These are phyloP conservation scores for Cercis canadensis DNA, from an alignment of 306 rosid genomes.

Conservation along the genomic window DNA sequence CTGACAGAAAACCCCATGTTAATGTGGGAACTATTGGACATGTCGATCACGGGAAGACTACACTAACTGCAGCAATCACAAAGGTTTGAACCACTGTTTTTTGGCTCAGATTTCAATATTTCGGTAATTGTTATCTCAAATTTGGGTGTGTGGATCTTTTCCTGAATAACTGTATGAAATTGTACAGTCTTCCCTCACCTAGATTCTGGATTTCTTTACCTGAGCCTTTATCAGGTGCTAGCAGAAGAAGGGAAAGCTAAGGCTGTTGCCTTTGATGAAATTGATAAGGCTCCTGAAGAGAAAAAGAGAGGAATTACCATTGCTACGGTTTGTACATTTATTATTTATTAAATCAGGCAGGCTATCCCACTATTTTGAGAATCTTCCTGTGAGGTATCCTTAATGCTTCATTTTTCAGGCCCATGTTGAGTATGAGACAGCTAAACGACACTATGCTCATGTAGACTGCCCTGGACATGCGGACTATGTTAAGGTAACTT, in stretches of 20 bases:
- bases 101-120: neutral
- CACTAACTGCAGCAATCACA: slow-evolving; percentile 69
- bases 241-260: slow-evolving; percentile 95
- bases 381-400: neutral
- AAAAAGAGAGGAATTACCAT: slow-evolving; percentile 94
- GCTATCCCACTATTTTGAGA: neutral
- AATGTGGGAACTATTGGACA: slow-evolving; percentile 74
- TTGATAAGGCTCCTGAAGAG: slow-evolving; percentile 99
- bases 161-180: neutral
- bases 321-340: slow-evolving; percentile 69
- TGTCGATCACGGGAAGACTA: slow-evolving; percentile 73
- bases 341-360: slow-evolving; percentile 1
- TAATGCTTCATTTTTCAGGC: slow-evolving; percentile 57
- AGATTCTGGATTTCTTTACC: slow-evolving; percentile 8
- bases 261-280: slow-evolving; percentile 89
- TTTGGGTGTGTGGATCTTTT: neutral
- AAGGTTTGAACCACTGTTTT: slow-evolving; percentile 47
- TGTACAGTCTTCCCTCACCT: neutral
- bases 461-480: slow-evolving; percentile 98
- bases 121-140: neutral
- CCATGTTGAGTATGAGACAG: slow-evolving; percentile 91
- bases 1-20: slow-evolving; percentile 63
- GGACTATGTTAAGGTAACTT: slow-evolving; percentile 88
- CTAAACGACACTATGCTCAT: slow-evolving; percentile 83
- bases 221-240: slow-evolving; percentile 57